Percentiles rank a stretch among this genome's conserved stretches.
phyloP scores from a whole-genome alignment of 108 stramenopile genomes.

The Nitzschia sp. region DNA sequence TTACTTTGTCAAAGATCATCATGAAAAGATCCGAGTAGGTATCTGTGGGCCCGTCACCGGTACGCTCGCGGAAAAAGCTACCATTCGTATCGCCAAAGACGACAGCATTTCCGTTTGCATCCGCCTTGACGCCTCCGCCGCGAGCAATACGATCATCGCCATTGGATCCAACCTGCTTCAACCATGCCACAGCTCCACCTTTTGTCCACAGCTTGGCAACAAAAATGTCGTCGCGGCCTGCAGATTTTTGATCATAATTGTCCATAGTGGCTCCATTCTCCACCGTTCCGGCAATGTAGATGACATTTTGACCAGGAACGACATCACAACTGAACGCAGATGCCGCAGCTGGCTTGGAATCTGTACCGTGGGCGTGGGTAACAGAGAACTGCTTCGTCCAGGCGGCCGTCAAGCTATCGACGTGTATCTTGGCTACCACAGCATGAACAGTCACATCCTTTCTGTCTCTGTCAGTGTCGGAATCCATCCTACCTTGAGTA shows the following conservation, averaged over 20 bases:
- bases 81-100: conserved; percentile 53
- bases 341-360: conserved; percentile 14
- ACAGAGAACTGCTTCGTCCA: conserved; percentile 38
- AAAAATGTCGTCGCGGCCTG: conserved; percentile 54
- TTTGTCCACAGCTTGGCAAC: conserved; percentile 32
- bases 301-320: not conserved
- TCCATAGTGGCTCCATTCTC: conserved; percentile 34
- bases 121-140: conserved; percentile 37
- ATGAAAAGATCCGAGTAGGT: conserved; percentile 28
- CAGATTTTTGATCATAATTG: conserved; percentile 3
- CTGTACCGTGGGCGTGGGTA: conserved; percentile 22
- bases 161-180: conserved; percentile 50
- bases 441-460: conserved; percentile 29
- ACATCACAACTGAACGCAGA: conserved; percentile 29
- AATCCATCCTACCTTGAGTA: conserved; percentile 29
- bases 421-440: conserved; percentile 38
- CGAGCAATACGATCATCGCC: conserved; percentile 47
- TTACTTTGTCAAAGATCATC: conserved; percentile 24
- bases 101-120: conserved; percentile 49
- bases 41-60: conserved; percentile 3
- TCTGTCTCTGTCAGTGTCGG: not conserved
- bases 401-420: conserved; percentile 17
- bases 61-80: conserved; percentile 36
- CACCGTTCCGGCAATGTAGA: conserved; percentile 38
- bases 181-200: conserved; percentile 35